phyloP scores from a whole-genome alignment of 805 yeast genomes.

The Starmerella stigmatis region DNA sequence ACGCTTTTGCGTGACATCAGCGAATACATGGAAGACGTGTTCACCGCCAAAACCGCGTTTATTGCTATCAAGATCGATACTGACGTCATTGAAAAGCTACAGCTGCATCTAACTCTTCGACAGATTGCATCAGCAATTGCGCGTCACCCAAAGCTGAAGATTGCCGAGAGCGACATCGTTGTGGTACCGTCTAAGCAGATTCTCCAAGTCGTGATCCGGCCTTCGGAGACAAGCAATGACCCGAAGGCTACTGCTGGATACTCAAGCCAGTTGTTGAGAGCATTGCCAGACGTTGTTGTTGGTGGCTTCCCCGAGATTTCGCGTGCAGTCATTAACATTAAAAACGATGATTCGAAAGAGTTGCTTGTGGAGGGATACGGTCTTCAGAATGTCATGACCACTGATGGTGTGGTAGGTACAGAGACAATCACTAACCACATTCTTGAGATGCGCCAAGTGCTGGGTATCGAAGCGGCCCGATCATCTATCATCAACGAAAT shows the following conservation, averaged over 20 bases:
- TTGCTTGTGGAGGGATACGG: slow-evolving; percentile 97
- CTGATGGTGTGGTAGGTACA: slow-evolving; percentile 89
- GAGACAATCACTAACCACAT: slow-evolving; percentile 87
- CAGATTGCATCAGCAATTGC: slow-evolving; percentile 77
- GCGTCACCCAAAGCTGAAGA: slow-evolving; percentile 81
- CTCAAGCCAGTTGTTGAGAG: slow-evolving; percentile 54
- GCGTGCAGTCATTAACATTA: slow-evolving; percentile 91
- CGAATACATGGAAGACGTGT: slow-evolving; percentile 86
- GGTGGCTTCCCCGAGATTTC: slow-evolving; percentile 87
- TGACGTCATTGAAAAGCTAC: slow-evolving; percentile 76
- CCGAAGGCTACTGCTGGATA: slow-evolving; percentile 19
- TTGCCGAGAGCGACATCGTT: slow-evolving; percentile 58
- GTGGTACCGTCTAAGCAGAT: slow-evolving; percentile 55
- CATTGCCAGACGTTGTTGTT: slow-evolving; percentile 76
- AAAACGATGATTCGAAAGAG: slow-evolving; percentile 72
- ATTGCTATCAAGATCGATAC: slow-evolving; percentile 73
- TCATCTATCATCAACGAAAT: slow-evolving; percentile 86
- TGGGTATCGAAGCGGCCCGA: slow-evolving; percentile 98
- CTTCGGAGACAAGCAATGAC: slow-evolving; percentile 7
- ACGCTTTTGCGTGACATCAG: slow-evolving; percentile 80
- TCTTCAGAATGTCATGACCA: slow-evolving; percentile 86
- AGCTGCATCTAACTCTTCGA: slow-evolving; percentile 75
- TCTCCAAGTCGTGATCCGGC: slow-evolving; percentile 25
- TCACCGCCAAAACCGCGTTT: slow-evolving; percentile 65
- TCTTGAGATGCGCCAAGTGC: slow-evolving; percentile 73